Evolutionary conservation across 1,139 yeast genomes (phyloP).

Genomic region (Debaryomyces udenii): DNA sequence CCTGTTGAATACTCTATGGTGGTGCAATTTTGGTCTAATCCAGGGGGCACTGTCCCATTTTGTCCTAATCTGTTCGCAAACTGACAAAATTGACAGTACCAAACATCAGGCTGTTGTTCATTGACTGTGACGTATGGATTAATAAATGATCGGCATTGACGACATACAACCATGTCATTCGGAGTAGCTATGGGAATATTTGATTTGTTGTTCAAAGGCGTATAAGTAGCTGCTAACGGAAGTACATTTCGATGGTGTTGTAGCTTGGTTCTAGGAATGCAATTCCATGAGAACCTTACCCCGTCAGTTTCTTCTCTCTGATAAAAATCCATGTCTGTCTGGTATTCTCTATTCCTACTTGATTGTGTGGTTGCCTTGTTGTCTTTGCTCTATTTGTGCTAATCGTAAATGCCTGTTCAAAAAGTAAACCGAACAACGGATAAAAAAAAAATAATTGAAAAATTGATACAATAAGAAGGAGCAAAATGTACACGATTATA

Average conservation of each 20-base stretch:
- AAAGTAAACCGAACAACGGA: slow-evolving; percentile 1
- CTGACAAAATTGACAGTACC: slow-evolving; percentile 70
- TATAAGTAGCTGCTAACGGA: slow-evolving; percentile 67
- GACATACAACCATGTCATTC: slow-evolving; percentile 44
- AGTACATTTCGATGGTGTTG: slow-evolving; percentile 62
- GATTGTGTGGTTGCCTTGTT: no score
- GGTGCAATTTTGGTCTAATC: slow-evolving; percentile 42
- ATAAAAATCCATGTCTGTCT: slow-evolving; percentile 63
- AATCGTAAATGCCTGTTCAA: neutral
- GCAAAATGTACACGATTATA: slow-evolving; percentile 9
- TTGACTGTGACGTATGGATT: slow-evolving; percentile 54
- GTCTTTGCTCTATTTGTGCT: neutral
- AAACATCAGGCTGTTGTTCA: slow-evolving; percentile 36
- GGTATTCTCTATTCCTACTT: no score
- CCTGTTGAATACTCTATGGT: slow-evolving; percentile 67
- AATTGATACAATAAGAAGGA: slow-evolving; percentile 1
- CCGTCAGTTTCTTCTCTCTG: slow-evolving; percentile 87
- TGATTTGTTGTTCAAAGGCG: slow-evolving; percentile 62
- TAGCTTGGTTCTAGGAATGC: slow-evolving; percentile 63
- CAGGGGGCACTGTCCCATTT: slow-evolving; percentile 31
- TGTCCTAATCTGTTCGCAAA: slow-evolving; percentile 50
- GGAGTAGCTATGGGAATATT: slow-evolving; percentile 45
- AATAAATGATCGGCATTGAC: slow-evolving; percentile 60
- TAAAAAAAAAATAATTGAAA: slow-evolving; percentile 4
- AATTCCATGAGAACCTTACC: slow-evolving; percentile 88